Evolutionary conservation across 192 early-diverging fungal species (phyloP).

Genomic region (Pecoramyces ruminantium): DNA sequence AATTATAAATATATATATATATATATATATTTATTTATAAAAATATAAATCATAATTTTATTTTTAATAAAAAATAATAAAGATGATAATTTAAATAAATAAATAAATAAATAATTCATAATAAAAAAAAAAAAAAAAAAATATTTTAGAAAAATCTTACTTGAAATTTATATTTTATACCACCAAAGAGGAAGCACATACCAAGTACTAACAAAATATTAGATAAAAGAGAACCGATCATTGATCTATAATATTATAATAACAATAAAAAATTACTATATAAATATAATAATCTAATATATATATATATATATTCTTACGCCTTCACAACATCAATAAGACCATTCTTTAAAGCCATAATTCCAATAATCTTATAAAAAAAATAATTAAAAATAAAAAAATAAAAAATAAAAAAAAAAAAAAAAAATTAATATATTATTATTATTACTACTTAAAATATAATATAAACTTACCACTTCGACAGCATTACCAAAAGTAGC

Average conservation of each 20-base stretch:
- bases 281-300: too few relatives aligned
- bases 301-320: slow-evolving; percentile 1
- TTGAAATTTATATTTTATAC: slow-evolving; percentile 56
- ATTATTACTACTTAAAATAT: too few relatives aligned
- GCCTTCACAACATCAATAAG: slow-evolving; percentile 74
- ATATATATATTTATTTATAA: too few relatives aligned
- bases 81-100: too few relatives aligned
- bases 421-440: too few relatives aligned
- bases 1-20: too few relatives aligned
- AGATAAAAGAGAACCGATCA: slow-evolving; percentile 77
- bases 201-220: slow-evolving; percentile 74
- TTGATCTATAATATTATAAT: slow-evolving; percentile 5
- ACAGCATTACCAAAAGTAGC: slow-evolving; percentile 74
- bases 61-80: too few relatives aligned
- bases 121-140: neutral
- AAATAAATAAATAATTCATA: too few relatives aligned
- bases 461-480: slow-evolving; percentile 40
- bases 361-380: slow-evolving; percentile 35
- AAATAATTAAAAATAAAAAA: too few relatives aligned
- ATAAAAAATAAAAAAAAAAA: too few relatives aligned
- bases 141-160: slow-evolving; percentile 10
- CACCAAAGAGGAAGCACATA: slow-evolving; percentile 71
- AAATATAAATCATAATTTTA: too few relatives aligned
- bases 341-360: slow-evolving; percentile 63
- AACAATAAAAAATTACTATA: too few relatives aligned